Percentiles rank a stretch among this genome's conserved stretches.
These are phyloP conservation scores for Dittrichia graveolens DNA, from an alignment of 129 eudicot species.

Conservation along the genomic window DNA sequence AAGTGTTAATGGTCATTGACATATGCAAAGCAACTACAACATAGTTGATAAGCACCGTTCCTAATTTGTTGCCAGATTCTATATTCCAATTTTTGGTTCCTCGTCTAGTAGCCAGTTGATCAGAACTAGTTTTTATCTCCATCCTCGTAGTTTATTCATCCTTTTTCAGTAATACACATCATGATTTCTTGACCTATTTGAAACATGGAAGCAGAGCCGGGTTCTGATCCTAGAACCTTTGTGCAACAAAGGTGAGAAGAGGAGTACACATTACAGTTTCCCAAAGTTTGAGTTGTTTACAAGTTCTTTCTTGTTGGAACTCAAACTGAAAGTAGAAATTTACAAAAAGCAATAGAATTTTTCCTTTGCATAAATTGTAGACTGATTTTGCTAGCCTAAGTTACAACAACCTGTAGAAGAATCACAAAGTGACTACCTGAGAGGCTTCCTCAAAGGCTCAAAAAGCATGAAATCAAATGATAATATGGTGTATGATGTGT, in stretches of 20 bases:
- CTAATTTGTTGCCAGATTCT: neutral
- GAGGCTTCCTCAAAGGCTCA: no score
- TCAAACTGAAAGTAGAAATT: neutral
- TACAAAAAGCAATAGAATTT: neutral
- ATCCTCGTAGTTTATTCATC: neutral
- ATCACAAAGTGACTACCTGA: slow-evolving; percentile 11
- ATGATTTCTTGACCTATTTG: slow-evolving; percentile 4
- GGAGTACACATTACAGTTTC: neutral
- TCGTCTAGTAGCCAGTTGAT: neutral
- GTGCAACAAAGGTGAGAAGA: neutral
- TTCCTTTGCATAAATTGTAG: neutral
- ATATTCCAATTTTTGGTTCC: neutral
- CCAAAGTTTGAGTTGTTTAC: neutral
- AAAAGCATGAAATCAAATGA: neutral
- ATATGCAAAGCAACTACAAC: neutral
- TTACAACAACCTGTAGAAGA: neutral
- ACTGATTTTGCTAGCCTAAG: neutral
- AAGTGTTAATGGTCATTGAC: neutral
- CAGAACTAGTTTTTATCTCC: neutral
- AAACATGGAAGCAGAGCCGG: neutral
- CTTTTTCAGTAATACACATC: neutral
- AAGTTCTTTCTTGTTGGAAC: slow-evolving; percentile 6
- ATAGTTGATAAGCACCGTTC: neutral
- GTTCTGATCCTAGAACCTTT: neutral
- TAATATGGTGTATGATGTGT: neutral